These are phyloP conservation scores for Penicillium polonicum DNA, from an alignment of 2,329 filamentous ascomycete species.

Conservation along the genomic window DNA sequence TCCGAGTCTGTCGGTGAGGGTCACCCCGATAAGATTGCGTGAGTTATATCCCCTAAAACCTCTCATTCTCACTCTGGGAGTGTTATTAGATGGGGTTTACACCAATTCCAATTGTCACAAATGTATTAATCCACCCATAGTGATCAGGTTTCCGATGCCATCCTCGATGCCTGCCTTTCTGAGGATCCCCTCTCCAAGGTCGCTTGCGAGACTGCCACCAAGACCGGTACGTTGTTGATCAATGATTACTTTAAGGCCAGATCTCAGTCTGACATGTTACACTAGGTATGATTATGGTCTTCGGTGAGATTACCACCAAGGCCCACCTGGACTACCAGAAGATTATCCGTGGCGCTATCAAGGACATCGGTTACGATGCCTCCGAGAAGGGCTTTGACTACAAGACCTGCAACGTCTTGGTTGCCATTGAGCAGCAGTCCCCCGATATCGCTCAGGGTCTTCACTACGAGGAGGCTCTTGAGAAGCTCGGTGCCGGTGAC, in stretches of 20 bases:
- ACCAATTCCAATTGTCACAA: slow-evolving; percentile 5
- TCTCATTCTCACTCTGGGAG: background rate
- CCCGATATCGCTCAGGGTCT: slow-evolving; percentile 99
- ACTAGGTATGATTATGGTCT: slow-evolving; percentile 89
- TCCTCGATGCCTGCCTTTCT: slow-evolving; percentile 94
- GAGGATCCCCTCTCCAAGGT: slow-evolving; percentile 98
- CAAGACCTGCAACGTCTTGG: slow-evolving; percentile 98
- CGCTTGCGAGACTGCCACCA: slow-evolving; percentile 98
- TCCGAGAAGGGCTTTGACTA: slow-evolving; percentile 99
- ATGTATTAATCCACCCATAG: slow-evolving; percentile 36
- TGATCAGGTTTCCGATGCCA: slow-evolving; percentile 96
- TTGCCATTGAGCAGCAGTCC: slow-evolving; percentile 99
- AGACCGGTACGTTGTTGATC: slow-evolving; percentile 69
- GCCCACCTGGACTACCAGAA: slow-evolving; percentile 96
- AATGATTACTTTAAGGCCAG: slow-evolving; percentile 9
- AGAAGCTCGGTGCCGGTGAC: slow-evolving; percentile 97
- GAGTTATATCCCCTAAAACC: slow-evolving; percentile 28
- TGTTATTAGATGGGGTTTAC: background rate
- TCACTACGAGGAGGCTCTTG: slow-evolving; percentile 94
- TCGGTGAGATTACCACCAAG: slow-evolving; percentile 98
- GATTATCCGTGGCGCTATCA: slow-evolving; percentile 89
- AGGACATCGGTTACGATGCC: slow-evolving; percentile 98
- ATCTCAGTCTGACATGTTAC: slow-evolving; percentile 16
- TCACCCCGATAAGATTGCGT: slow-evolving; percentile 94
- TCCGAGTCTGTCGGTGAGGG: slow-evolving; percentile 88